phyloP scores from a whole-genome alignment of 768 basidiomycete species.

The Stropharia rugosoannulata region DNA sequence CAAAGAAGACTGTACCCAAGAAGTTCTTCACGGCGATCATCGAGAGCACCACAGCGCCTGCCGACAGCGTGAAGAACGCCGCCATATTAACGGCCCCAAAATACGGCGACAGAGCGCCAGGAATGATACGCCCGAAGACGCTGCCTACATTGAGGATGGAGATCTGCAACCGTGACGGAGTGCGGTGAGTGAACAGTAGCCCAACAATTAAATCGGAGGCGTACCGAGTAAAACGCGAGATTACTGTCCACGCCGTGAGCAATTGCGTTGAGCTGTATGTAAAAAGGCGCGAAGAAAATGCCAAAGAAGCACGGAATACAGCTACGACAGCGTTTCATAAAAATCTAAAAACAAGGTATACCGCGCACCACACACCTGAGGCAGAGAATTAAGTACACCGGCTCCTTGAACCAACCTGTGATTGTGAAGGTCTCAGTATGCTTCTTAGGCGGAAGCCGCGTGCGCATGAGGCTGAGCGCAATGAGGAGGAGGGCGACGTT shows the following conservation, averaged over 20 bases:
- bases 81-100: constrained; percentile 45
- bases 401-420: constrained; percentile 29
- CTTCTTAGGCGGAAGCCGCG: constrained; percentile 28
- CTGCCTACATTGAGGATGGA: constrained; percentile 54
- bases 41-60: constrained; percentile 36
- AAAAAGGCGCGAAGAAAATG: constrained; percentile 48
- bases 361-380: constrained; percentile 6
- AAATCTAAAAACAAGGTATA: background rate
- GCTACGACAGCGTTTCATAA: constrained; percentile 10
- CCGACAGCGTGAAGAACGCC: constrained; percentile 29
- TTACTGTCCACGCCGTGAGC: constrained; percentile 36
- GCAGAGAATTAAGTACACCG: constrained; percentile 22
- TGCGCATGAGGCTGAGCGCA: constrained; percentile 31
- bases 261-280: constrained; percentile 48
- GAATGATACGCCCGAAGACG: constrained; percentile 49
- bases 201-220: constrained; percentile 3
- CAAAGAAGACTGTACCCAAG: constrained; percentile 36
- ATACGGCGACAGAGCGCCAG: constrained; percentile 37
- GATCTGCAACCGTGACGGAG: constrained; percentile 29
- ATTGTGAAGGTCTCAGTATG: constrained; percentile 18
- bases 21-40: constrained; percentile 38
- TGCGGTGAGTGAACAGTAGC: background rate
- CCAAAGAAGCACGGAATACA: constrained; percentile 30
- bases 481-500: constrained; percentile 29
- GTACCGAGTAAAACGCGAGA: constrained; percentile 51